Percentiles rank a stretch among this genome's conserved stretches.
These are phyloP conservation scores for Eucalyptus polybractea DNA, from an alignment of 345 rosid species.

Conservation along the genomic window DNA sequence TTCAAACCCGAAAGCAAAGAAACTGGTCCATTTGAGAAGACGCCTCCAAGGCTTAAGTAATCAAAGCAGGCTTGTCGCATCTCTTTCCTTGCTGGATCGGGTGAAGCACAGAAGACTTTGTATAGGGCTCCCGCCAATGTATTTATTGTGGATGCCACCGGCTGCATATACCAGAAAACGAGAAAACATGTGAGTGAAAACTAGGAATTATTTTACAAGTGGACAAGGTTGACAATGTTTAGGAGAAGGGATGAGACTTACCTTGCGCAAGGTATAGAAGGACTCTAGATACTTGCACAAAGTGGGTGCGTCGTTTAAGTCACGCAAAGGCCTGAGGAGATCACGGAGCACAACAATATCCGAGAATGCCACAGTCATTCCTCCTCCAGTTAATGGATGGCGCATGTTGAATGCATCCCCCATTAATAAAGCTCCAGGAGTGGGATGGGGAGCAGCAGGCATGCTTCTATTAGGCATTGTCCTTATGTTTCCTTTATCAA, in stretches of 20 bases:
- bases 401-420: conserved; percentile 58
- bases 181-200: neutral
- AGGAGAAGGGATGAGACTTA: neutral
- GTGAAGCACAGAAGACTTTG: conserved; percentile 32
- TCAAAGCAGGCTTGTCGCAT: conserved; percentile 39
- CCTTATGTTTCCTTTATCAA: conserved; percentile 33
- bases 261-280: conserved; percentile 47
- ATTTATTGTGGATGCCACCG: conserved; percentile 31
- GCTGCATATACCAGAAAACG: conserved; percentile 7
- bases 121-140: conserved; percentile 34
- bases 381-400: conserved; percentile 58
- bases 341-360: conserved; percentile 37
- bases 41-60: conserved; percentile 35
- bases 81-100: conserved; percentile 32
- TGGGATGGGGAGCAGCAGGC: conserved; percentile 43
- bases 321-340: conserved; percentile 27
- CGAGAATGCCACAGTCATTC: conserved; percentile 53
- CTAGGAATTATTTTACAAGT: neutral
- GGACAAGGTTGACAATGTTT: neutral
- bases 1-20: conserved; percentile 33
- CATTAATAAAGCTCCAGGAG: conserved; percentile 38
- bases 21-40: conserved; percentile 22
- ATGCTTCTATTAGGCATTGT: conserved; percentile 53
- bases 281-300: conserved; percentile 39
- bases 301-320: conserved; percentile 23